Base-by-base conservation (phyloP, 2,329 filamentous ascomycete genomes). In the Diplodia seriata region DNA sequence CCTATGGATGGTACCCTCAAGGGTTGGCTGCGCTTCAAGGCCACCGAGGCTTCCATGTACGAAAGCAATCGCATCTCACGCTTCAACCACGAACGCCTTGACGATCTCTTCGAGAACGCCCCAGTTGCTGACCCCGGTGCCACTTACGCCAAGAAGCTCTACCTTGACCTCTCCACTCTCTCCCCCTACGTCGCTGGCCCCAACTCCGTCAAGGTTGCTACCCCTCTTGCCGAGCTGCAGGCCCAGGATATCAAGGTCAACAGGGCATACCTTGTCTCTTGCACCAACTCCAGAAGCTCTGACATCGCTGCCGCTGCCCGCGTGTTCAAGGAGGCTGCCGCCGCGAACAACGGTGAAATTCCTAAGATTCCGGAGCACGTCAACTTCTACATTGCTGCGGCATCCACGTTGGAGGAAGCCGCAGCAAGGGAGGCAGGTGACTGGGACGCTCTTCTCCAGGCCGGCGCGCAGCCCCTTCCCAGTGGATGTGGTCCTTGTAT, bases 141-240 rank as follows among this genome's bases (percentile, higher is more conserved):
- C 1, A 84, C 82, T 6, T 98, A 97, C 72, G 90, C 93, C 66
- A 97, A 98, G 80, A 82, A 89, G 50, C 84, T 97, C 0, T 93
- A 91, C 76, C 82, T 97, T 7, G 88, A 97, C 76, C 85, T 97
- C 0, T 92, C 90, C 0, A 94, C 92, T 0, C 85, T 97, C 0
- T 90, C 92, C 0, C 94, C 94, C 0, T 94, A 91, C 68, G 89
- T 97, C 11, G 85, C 93, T 0, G 94, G 94, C 0, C 94, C 94
- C 0, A 97, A 97, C 80, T 94, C 91, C 0, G 93, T 97, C 74
- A 97, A 97, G 79, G 82, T 97, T 0, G 89, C 91, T 0, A 97
- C 90, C 0, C 92, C 94, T 0, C 79, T 98, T 0, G 81, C 83
- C 5, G 88, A 94, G 38, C 86, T 98, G 0, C 90, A 90, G 73